phyloP scores from a whole-genome alignment of 495 filamentous ascomycete genomes.

The Penicillium turbatum region DNA sequence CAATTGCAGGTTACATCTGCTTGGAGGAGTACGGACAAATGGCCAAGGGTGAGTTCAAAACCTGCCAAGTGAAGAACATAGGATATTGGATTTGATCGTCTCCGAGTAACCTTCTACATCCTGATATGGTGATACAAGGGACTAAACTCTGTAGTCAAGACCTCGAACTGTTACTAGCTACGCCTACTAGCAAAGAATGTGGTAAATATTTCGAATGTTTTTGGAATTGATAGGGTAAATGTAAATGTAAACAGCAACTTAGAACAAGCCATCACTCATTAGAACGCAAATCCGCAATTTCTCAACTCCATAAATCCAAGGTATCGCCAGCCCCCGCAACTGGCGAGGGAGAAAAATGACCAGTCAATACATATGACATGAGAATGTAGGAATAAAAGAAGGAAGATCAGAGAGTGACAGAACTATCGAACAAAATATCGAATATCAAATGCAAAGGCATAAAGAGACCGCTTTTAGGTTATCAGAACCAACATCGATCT shows the following conservation, averaged over 20 bases:
- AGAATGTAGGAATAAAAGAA: constrained; percentile 10
- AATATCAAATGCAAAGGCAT: constrained; percentile 12
- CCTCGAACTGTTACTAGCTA: too few species aligned
- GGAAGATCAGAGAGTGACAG: constrained; percentile 6
- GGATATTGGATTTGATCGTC: too few species aligned
- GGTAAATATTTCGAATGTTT: constrained; percentile 9
- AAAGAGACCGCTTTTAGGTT: constrained; percentile 18
- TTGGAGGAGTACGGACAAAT: too few species aligned
- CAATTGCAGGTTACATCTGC: too few species aligned
- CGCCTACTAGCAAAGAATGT: background rate
- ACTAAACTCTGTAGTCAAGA: too few species aligned
- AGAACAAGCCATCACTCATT: constrained; percentile 13
- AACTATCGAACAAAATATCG: constrained; percentile 7
- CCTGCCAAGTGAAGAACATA: too few species aligned
- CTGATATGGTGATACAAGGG: too few species aligned
- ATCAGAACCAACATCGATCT: constrained; percentile 13
- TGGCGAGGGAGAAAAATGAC: constrained; percentile 4
- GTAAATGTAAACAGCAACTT: constrained; percentile 1
- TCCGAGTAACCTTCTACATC: too few species aligned
- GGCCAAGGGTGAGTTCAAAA: too few species aligned
- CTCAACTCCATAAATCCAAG: constrained; percentile 17
- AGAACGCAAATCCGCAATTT: constrained; percentile 4
- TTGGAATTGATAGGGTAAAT: constrained; percentile 9
- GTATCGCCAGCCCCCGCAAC: constrained; percentile 16
- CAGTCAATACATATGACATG: constrained; percentile 10